These are phyloP conservation scores for Drechslera avenae DNA, from an alignment of 2,329 filamentous ascomycete species.

Conservation along the genomic window DNA sequence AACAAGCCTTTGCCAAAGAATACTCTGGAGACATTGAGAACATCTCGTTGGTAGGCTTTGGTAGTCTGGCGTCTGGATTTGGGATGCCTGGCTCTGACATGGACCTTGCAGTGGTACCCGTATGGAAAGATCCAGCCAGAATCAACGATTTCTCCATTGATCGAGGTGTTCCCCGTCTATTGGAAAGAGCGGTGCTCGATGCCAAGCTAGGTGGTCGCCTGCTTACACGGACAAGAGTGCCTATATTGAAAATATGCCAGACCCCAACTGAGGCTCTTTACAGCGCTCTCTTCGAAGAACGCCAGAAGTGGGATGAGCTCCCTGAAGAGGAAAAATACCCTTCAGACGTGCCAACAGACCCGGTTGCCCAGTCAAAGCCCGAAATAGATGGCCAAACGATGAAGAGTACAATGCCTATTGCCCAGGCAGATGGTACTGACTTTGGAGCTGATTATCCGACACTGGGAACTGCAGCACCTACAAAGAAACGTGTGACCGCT, in stretches of 20 bases:
- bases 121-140: constrained; percentile 45
- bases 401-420: constrained; percentile 13
- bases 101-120: constrained; percentile 80
- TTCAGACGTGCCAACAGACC: constrained; percentile 18
- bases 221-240: constrained; percentile 77
- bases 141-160: constrained; percentile 51
- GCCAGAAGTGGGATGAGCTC: constrained; percentile 72
- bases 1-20: constrained; percentile 60
- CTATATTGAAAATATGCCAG: constrained; percentile 86
- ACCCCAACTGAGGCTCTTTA: constrained; percentile 67
- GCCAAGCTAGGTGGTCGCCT: constrained; percentile 76
- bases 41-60: constrained; percentile 77
- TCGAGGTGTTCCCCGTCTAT: constrained; percentile 68
- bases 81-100: constrained; percentile 88
- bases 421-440: constrained; percentile 11
- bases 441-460: constrained; percentile 10
- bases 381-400: constrained; percentile 10
- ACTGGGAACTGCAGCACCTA: constrained; percentile 3
- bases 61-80: constrained; percentile 83
- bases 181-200: constrained; percentile 76
- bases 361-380: constrained; percentile 15
- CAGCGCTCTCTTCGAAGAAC: constrained; percentile 65
- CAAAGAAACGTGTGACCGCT: constrained; percentile 3
- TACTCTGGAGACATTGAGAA: constrained; percentile 56
- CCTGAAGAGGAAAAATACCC: constrained; percentile 53